Conservation (phyloP, 2,329 filamentous ascomycete genomes). For the Nemania sp. region DNA sequence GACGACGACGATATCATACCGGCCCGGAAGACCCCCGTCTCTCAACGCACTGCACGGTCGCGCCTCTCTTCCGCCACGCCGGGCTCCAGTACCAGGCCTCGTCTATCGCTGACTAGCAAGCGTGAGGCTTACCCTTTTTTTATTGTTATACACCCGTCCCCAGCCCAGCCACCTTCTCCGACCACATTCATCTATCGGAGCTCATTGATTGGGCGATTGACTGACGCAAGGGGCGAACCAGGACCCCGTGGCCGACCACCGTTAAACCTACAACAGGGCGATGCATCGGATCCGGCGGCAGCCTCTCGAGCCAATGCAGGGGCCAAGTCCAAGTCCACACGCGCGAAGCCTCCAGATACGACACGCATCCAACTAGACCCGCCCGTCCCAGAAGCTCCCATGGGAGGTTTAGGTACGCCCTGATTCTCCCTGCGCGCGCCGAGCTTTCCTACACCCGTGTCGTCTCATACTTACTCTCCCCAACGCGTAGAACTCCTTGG, state of each 20-base stretch:
- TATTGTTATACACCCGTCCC: too few species aligned
- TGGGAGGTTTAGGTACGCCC: conserved; percentile 36
- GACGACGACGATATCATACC: conserved; percentile 28
- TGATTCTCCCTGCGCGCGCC: neutral
- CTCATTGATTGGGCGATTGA: neutral
- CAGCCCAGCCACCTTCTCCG: neutral
- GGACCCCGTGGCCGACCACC: conserved; percentile 34
- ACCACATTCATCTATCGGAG: neutral
- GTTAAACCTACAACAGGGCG: conserved; percentile 20
- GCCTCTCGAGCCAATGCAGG: conserved; percentile 25
- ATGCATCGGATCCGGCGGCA: conserved; percentile 6
- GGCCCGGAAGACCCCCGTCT: conserved; percentile 18
- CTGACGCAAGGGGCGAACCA: conserved; percentile 17
- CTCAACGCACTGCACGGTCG: conserved; percentile 29
- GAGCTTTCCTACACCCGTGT: neutral
- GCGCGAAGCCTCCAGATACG: conserved; percentile 28
- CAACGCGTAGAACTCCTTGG: conserved; percentile 14
- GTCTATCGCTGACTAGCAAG: conserved; percentile 23
- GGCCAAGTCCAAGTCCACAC: conserved; percentile 26
- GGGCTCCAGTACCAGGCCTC: conserved; percentile 26
- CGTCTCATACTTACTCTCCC: neutral
- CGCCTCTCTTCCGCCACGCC: conserved; percentile 35
- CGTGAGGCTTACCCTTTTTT: conserved; percentile 22
- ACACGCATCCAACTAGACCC: conserved; percentile 20
- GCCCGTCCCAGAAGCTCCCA: conserved; percentile 36